Evolutionary conservation across 208 protist genomes (phyloP).

Genomic region (Perkinsela sp.): DNA sequence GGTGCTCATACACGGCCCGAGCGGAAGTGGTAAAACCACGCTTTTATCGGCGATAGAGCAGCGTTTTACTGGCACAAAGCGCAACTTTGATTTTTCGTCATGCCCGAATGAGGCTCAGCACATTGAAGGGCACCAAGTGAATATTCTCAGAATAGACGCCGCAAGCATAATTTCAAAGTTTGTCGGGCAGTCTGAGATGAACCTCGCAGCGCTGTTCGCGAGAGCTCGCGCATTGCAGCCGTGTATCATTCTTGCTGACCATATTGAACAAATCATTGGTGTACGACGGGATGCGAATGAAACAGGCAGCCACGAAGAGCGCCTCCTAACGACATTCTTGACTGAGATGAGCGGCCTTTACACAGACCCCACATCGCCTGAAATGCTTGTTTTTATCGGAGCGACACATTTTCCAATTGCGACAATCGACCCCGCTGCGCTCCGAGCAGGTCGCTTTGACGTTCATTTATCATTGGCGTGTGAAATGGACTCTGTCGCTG

Average conservation of each 20-base stretch:
- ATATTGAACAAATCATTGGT: neutral
- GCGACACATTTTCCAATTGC: neutral
- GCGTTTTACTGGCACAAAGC: neutral
- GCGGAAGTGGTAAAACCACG: neutral
- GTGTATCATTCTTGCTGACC: neutral
- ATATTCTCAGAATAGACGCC: neutral
- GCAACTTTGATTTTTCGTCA: neutral
- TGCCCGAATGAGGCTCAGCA: neutral
- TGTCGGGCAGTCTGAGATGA: neutral
- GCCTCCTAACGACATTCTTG: neutral
- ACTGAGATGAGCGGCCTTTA: neutral
- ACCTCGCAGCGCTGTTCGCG: neutral
- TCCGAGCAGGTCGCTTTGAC: neutral
- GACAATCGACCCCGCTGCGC: neutral
- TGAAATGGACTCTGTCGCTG: neutral
- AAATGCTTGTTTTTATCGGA: neutral
- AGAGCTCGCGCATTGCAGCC: neutral
- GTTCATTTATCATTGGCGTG: neutral
- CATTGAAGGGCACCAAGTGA: neutral
- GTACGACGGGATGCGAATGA: neutral
- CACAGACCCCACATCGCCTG: neutral
- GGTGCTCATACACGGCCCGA: neutral
- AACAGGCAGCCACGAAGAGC: neutral
- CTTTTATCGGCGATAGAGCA: neutral
- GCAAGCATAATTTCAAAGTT: neutral